phyloP scores from a whole-genome alignment of 495 filamentous ascomycete genomes.

The Xylaria flabelliformis region DNA sequence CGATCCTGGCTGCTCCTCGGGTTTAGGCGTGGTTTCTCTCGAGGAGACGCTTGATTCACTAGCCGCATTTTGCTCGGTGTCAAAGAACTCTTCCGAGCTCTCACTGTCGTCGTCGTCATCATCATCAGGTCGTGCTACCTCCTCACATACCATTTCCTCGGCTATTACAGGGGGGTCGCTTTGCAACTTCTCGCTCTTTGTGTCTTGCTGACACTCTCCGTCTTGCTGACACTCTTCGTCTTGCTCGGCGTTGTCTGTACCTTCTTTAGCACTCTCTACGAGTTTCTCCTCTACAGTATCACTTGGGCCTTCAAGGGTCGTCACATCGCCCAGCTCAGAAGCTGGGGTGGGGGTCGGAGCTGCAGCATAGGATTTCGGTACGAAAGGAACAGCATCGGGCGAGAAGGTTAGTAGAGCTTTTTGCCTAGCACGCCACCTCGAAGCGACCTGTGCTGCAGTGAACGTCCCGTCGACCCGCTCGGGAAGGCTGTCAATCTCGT shows the following conservation, averaged over 20 bases:
- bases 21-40: neutral
- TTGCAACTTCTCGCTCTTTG: neutral
- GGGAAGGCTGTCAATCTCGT: constrained; percentile 2
- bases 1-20: neutral
- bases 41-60: neutral
- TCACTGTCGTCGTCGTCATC: neutral
- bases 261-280: neutral
- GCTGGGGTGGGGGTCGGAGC: neutral
- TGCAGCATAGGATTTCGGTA: neutral
- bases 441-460: neutral
- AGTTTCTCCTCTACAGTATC: neutral
- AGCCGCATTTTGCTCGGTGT: neutral
- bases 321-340: neutral
- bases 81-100: neutral
- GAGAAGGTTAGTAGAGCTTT: neutral
- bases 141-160: neutral
- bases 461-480: neutral
- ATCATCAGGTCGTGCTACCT: neutral
- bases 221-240: neutral
- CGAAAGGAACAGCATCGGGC: neutral
- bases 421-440: neutral
- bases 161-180: neutral
- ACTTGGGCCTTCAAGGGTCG: neutral
- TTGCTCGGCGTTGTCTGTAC: neutral
- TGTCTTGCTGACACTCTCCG: neutral